Percentiles rank a stretch among this genome's conserved stretches.
phyloP scores from a whole-genome alignment of 805 yeast species.

The Metschnikowia cerradonensis region DNA sequence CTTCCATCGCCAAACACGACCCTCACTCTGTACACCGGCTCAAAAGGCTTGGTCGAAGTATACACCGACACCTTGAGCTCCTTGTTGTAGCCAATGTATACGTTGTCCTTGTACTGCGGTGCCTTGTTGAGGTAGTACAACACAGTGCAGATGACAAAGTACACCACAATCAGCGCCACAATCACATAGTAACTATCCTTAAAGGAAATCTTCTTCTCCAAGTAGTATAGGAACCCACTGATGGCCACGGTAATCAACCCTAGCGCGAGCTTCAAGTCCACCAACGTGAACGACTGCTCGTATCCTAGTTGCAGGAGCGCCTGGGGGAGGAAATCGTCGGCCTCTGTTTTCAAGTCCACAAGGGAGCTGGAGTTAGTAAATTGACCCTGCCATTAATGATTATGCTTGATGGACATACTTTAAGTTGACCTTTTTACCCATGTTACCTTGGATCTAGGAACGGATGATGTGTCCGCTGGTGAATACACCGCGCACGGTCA shows the following conservation, averaged over 20 bases:
- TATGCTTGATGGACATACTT: constrained; percentile 20
- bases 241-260: constrained; percentile 45
- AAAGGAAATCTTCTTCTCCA: constrained; percentile 49
- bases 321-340: constrained; percentile 46
- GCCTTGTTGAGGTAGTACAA: constrained; percentile 31
- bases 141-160: constrained; percentile 33
- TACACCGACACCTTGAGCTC: constrained; percentile 35
- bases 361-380: constrained; percentile 36
- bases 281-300: constrained; percentile 42
- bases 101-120: constrained; percentile 39
- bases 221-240: constrained; percentile 43
- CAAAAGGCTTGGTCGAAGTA: constrained; percentile 37
- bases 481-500: background rate
- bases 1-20: constrained; percentile 26
- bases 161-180: constrained; percentile 32
- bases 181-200: constrained; percentile 36
- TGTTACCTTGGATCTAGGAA: constrained; percentile 10
- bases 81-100: constrained; percentile 41
- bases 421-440: constrained; percentile 22
- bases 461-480: constrained; percentile 1
- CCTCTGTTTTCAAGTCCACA: constrained; percentile 43
- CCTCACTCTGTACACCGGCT: constrained; percentile 42
- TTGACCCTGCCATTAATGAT: background rate
- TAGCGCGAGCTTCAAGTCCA: constrained; percentile 46
- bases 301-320: constrained; percentile 44